These are phyloP conservation scores for Rhodomyrtus psidioides DNA, from an alignment of 441 rosid genomes.

Conservation along the genomic window DNA sequence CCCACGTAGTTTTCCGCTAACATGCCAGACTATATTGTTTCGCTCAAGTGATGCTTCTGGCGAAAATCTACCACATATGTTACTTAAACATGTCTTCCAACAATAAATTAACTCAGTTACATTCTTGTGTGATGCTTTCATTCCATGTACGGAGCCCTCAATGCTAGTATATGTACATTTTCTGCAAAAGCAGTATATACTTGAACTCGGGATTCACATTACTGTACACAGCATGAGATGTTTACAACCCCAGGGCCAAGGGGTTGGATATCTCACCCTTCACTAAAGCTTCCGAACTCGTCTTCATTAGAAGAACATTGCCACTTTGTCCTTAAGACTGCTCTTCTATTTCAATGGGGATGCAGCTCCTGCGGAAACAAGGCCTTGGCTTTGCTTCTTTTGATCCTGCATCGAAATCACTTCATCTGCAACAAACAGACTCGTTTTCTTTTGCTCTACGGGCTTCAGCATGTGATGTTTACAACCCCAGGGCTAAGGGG, in stretches of 20 bases:
- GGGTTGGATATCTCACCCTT: neutral
- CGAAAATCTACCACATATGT: neutral
- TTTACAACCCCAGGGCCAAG: neutral
- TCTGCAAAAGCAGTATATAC: neutral
- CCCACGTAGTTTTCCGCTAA: neutral
- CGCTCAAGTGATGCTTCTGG: neutral
- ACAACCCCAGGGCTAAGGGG: too few relatives aligned
- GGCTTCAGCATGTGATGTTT: too few relatives aligned
- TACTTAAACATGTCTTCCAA: neutral
- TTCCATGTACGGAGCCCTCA: neutral
- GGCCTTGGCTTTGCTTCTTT: slow-evolving; percentile 9
- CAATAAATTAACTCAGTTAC: neutral
- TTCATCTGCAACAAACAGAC: slow-evolving; percentile 2
- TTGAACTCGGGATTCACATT: neutral
- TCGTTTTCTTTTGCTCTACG: slow-evolving; percentile 6
- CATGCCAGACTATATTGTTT: neutral
- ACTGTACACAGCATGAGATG: neutral
- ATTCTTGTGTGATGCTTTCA: neutral
- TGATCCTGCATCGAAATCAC: slow-evolving; percentile 2
- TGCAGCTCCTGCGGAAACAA: slow-evolving; percentile 10
- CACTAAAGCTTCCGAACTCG: neutral
- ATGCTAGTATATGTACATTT: neutral
- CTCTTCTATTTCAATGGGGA: slow-evolving; percentile 27
- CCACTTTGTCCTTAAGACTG: slow-evolving; percentile 43
- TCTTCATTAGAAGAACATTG: slow-evolving; percentile 29